Percentiles rank a stretch among this genome's conserved stretches.
phyloP scores from a whole-genome alignment of 2,329 filamentous ascomycete species.

The Exserohilum turcica region DNA sequence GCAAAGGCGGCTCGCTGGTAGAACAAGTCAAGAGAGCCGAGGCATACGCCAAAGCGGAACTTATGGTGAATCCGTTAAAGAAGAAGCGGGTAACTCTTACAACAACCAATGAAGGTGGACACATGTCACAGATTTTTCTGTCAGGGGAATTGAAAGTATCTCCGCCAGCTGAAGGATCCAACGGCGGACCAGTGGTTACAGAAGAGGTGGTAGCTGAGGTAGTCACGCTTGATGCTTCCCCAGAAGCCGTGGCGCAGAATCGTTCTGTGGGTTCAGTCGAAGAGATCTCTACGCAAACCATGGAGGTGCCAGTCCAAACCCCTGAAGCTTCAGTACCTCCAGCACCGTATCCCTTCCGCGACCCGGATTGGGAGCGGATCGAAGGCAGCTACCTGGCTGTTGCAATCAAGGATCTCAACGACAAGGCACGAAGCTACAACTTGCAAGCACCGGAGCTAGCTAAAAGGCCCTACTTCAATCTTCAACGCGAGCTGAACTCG shows the following conservation, averaged over 20 bases:
- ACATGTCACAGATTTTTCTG: constrained; percentile 55
- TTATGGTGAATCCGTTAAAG: constrained; percentile 63
- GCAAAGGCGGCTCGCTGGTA: constrained; percentile 73
- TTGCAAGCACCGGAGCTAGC: constrained; percentile 90
- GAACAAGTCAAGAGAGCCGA: constrained; percentile 74
- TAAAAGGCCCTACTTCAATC: constrained; percentile 87
- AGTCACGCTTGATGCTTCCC: constrained; percentile 17
- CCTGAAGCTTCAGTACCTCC: constrained; percentile 43
- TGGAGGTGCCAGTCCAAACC: constrained; percentile 17
- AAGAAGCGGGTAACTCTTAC: constrained; percentile 53
- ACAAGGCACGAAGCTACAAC: constrained; percentile 84
- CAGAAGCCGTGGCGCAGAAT: constrained; percentile 6
- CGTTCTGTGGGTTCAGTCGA: not conserved
- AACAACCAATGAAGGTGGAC: constrained; percentile 52
- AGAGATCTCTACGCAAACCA: constrained; percentile 18
- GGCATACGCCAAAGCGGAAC: constrained; percentile 77
- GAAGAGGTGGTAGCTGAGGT: constrained; percentile 37
- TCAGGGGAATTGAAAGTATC: constrained; percentile 50
- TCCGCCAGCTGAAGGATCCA: constrained; percentile 13
- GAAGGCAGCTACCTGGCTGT: constrained; percentile 78
- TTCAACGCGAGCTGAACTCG: constrained; percentile 77
- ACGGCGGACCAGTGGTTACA: constrained; percentile 22
- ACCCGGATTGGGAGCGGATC: constrained; percentile 73
- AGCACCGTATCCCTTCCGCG: constrained; percentile 68
- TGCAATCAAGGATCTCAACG: constrained; percentile 78